Base-by-base conservation (phyloP, 352 stramenopile genomes). In the Globisporangium cederbergense region DNA sequence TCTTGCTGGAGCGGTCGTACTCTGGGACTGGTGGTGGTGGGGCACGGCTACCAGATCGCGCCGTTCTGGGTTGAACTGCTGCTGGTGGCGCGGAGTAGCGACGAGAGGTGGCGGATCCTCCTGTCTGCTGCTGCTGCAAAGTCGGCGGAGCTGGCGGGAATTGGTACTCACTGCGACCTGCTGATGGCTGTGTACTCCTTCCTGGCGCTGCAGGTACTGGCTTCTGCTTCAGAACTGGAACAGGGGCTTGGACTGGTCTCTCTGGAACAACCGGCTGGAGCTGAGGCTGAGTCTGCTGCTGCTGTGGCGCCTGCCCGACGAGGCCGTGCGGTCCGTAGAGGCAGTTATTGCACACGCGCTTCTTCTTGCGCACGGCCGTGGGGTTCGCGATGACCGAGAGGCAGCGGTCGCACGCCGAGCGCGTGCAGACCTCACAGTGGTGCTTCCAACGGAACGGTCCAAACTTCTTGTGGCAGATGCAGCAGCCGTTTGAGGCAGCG, bases 361-460 rank as follows among this genome's bases (percentile, higher is more conserved):
- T 86, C 73, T 92, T 90, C 56, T 76, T 76, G 47, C 79, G 76
- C 50, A 71, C 76, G 10, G 67, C 68, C 16, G 73, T 65, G n/a
- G 74, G 79, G 25, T 85, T 81, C 14, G 82, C 79, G 45, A 89
- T 76, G 25, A 81, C 75, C 4, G 79, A 89, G 36, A 88, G 34
- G 53, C 83, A 92, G 30, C 77, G 75, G 60, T 88, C 79, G 68
- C 82, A 93, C 32, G 89, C 76, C 4, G 71, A 32, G n/a, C 76
- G 71, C 11, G 77, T 62, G 55, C 84, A 93, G 46, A 80, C 59
- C 50, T 90, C 77, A 64, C 84, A 93, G 32, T 75, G 70, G 50
- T 83, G 76, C 62, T 89, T 90, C 81, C 84, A 90, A 20, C 82
- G 80, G 65, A 93, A 93, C 4, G 84, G 75, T n/a, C 81, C 68